A percentile compares a stretch with the other conserved stretches of the same genome.
Evolutionary conservation across 2,329 filamentous ascomycete genomes (phyloP).

Genomic region (Fusarium beomiforme): DNA sequence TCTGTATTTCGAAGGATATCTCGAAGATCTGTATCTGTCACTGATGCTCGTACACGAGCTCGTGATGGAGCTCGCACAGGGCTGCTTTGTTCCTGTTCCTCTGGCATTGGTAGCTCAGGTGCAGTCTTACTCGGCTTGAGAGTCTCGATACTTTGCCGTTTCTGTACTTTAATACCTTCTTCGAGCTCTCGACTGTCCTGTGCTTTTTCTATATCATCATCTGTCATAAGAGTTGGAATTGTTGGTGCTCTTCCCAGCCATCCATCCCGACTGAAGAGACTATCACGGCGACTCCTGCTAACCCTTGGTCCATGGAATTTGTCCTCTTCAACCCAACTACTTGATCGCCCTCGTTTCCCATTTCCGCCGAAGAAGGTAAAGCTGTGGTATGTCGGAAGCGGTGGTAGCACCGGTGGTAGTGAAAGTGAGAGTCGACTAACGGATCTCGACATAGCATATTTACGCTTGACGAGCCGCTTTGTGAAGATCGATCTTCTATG

Average conservation of each 20-base stretch:
- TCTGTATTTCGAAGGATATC: slow-evolving; percentile 65
- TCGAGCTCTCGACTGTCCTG: slow-evolving; percentile 17
- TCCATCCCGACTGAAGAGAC: slow-evolving; percentile 47
- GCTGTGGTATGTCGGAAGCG: slow-evolving; percentile 47
- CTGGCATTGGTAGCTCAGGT: slow-evolving; percentile 27
- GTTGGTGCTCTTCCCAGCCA: slow-evolving; percentile 50
- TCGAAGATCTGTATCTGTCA: slow-evolving; percentile 59
- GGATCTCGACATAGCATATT: slow-evolving; percentile 38
- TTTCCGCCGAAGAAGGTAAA: slow-evolving; percentile 44
- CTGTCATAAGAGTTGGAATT: slow-evolving; percentile 47
- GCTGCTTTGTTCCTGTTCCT: slow-evolving; percentile 19
- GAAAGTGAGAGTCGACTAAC: slow-evolving; percentile 46
- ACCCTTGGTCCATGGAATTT: slow-evolving; percentile 59
- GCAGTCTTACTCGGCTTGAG: slow-evolving; percentile 36
- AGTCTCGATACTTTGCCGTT: slow-evolving; percentile 22
- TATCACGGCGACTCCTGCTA: slow-evolving; percentile 43
- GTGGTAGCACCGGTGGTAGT: slow-evolving; percentile 46
- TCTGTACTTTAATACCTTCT: slow-evolving; percentile 26
- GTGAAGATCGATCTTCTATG: slow-evolving; percentile 33
- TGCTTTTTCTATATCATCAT: slow-evolving; percentile 40
- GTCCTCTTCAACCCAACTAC: slow-evolving; percentile 62
- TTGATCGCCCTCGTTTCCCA: slow-evolving; percentile 40
- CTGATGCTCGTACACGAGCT: slow-evolving; percentile 37
- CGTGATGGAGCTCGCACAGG: slow-evolving; percentile 24
- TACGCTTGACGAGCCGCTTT: slow-evolving; percentile 47